phyloP scores from a whole-genome alignment of 805 yeast species.

The Martiniozyma abietophila region DNA sequence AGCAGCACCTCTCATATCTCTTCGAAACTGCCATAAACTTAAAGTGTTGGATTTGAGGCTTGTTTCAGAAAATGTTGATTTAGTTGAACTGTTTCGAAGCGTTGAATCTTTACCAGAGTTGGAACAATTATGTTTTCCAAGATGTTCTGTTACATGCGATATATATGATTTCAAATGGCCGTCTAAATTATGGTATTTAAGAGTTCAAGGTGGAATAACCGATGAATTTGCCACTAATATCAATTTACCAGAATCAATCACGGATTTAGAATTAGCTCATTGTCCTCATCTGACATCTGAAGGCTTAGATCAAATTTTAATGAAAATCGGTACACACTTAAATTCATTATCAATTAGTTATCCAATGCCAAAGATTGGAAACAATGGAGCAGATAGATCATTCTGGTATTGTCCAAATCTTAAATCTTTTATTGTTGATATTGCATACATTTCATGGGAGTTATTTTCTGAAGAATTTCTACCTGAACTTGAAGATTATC shows the following conservation, averaged over 20 bases:
- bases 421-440: slow-evolving; percentile 52
- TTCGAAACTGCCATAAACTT: slow-evolving; percentile 59
- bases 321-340: slow-evolving; percentile 57
- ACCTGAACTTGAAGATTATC: slow-evolving; percentile 22
- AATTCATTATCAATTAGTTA: slow-evolving; percentile 60
- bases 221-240: slow-evolving; percentile 67
- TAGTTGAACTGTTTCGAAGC: slow-evolving; percentile 69
- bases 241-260: slow-evolving; percentile 63
- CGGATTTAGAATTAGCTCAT: slow-evolving; percentile 69
- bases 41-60: slow-evolving; percentile 66
- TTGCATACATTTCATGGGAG: slow-evolving; percentile 63
- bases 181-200: slow-evolving; percentile 54
- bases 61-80: slow-evolving; percentile 84
- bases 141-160: slow-evolving; percentile 72
- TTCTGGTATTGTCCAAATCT: slow-evolving; percentile 73
- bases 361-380: slow-evolving; percentile 78
- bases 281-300: slow-evolving; percentile 70
- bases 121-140: slow-evolving; percentile 76
- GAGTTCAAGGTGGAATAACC: slow-evolving; percentile 84
- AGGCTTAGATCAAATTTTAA: slow-evolving; percentile 53
- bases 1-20: slow-evolving; percentile 73
- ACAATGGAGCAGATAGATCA: slow-evolving; percentile 62
- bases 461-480: slow-evolving; percentile 39
- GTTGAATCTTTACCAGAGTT: slow-evolving; percentile 53
- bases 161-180: slow-evolving; percentile 71